Conservation (phyloP, 148 eudicot genomes). For the Diospyros lotus region DNA sequence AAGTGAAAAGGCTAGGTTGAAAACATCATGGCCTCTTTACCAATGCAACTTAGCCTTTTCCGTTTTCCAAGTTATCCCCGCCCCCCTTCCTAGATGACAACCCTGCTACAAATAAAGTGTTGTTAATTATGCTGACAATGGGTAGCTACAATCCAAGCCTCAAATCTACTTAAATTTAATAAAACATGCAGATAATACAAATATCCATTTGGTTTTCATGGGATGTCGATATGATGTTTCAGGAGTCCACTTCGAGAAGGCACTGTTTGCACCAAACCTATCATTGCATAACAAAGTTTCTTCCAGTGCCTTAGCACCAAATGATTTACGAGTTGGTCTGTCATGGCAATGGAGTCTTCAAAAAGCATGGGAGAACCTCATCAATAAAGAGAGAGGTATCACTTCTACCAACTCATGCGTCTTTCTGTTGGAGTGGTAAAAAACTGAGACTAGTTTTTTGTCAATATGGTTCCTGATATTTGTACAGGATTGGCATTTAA, state of each 20-base stretch:
- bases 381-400: conserved; percentile 57
- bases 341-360: conserved; percentile 92
- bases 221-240: conserved; percentile 21
- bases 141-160: not conserved
- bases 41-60: not conserved
- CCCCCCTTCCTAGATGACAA: not conserved
- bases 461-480: not conserved
- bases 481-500: not conserved
- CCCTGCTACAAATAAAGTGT: conserved; percentile 1
- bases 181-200: not conserved
- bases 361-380: conserved; percentile 75
- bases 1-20: not conserved
- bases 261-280: conserved; percentile 86
- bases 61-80: not conserved
- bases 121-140: not conserved
- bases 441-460: not conserved
- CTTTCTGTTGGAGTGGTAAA: not conserved
- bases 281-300: conserved; percentile 86
- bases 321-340: conserved; percentile 61
- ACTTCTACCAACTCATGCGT: not conserved
- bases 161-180: not conserved
- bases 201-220: not conserved
- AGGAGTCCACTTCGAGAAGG: conserved; percentile 88
- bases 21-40: not conserved
- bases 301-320: conserved; percentile 38